Conservation (phyloP, 768 basidiomycete species). For the Pisolithus albus region DNA sequence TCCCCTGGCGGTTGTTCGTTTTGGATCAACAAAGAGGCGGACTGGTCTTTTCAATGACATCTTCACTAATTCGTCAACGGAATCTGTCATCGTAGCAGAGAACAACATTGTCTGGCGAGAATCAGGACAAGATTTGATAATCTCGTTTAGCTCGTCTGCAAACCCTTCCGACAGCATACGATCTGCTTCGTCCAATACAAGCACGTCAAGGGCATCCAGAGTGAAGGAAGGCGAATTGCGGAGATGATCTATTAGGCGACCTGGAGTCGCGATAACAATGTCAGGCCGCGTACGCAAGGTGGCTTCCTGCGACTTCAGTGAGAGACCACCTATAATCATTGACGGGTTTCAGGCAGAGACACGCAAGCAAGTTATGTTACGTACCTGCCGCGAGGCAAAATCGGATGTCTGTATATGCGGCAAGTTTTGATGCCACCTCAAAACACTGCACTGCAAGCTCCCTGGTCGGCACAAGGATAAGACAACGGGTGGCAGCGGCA, state of each 20-base stretch:
- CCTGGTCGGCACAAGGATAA: constrained; percentile 89
- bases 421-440: constrained; percentile 82
- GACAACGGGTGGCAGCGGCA: constrained; percentile 80
- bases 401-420: constrained; percentile 80
- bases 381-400: constrained; percentile 90
- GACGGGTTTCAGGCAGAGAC: constrained; percentile 4
- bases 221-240: constrained; percentile 92
- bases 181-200: constrained; percentile 97
- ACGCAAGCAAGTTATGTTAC: constrained; percentile 17
- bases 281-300: constrained; percentile 84
- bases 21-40: constrained; percentile 92
- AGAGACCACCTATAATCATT: constrained; percentile 67
- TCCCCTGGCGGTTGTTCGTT: constrained; percentile 76
- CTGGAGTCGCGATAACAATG: constrained; percentile 93
- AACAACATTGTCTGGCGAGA: constrained; percentile 98
- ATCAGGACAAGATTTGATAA: constrained; percentile 81
- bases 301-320: constrained; percentile 86
- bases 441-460: constrained; percentile 95
- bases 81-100: constrained; percentile 98
- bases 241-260: constrained; percentile 95
- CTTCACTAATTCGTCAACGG: constrained; percentile 86
- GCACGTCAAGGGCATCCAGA: constrained; percentile 85
- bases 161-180: constrained; percentile 96
- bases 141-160: constrained; percentile 89
- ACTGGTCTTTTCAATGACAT: constrained; percentile 92